These are phyloP conservation scores for Otatea glauca DNA, from an alignment of 176 grass and related monocot genomes.

Conservation along the genomic window DNA sequence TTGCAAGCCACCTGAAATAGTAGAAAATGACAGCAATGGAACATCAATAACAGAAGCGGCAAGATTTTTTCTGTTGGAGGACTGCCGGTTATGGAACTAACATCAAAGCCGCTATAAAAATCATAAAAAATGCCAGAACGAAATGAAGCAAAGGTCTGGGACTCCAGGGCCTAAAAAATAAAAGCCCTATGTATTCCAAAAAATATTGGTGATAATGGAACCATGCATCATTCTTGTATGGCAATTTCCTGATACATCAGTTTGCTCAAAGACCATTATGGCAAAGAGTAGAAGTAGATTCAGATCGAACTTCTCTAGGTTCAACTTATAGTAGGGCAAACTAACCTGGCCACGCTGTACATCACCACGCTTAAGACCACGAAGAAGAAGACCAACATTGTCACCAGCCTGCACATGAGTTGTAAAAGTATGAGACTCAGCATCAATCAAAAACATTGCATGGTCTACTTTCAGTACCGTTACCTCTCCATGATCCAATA, in stretches of 20 bases:
- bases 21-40: not conserved
- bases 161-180: not conserved
- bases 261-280: not conserved
- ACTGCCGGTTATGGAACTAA: not conserved
- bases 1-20: conserved; percentile 82
- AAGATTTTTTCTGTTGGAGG: not conserved
- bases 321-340: not conserved
- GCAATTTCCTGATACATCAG: not conserved
- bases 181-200: not conserved
- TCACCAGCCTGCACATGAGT: conserved; percentile 72
- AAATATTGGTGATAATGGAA: not conserved
- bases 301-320: not conserved
- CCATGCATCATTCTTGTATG: not conserved
- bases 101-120: not conserved
- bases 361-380: conserved; percentile 94
- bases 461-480: not conserved
- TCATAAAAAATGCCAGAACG: not conserved
- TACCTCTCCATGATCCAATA: conserved; percentile 96
- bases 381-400: conserved; percentile 93
- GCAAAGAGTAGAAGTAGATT: not conserved
- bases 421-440: not conserved
- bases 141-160: not conserved
- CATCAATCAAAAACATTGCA: conserved; percentile 12
- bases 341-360: conserved; percentile 90
- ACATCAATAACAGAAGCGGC: not conserved